Percentiles rank a stretch among this genome's conserved stretches.
These are phyloP conservation scores for Massarina eburnea DNA, from an alignment of 2,329 filamentous ascomycete species.

Conservation along the genomic window DNA sequence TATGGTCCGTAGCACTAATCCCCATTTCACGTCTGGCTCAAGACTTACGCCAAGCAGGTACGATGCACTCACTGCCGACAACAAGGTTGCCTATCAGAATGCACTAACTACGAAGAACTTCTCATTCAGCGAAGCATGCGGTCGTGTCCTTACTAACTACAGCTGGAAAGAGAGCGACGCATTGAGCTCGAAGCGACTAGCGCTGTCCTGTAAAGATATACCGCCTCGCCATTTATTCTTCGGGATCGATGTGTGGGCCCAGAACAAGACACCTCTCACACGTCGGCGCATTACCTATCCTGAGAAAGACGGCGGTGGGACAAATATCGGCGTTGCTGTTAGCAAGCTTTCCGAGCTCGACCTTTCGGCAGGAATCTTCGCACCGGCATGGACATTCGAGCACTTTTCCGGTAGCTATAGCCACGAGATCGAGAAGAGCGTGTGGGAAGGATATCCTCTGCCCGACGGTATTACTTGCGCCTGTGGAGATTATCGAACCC, in stretches of 20 bases:
- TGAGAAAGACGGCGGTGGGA: constrained; percentile 43
- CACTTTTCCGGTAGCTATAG: constrained; percentile 39
- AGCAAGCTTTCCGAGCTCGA: constrained; percentile 37
- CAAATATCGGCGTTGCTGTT: constrained; percentile 46
- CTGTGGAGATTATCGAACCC: constrained; percentile 28
- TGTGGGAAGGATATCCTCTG: constrained; percentile 41
- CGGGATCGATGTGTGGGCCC: constrained; percentile 52
- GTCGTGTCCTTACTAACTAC: constrained; percentile 50
- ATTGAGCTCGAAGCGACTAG: constrained; percentile 25
- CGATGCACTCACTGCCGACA: constrained; percentile 47
- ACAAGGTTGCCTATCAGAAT: constrained; percentile 50
- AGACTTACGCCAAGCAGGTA: constrained; percentile 38
- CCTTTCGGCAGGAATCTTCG: constrained; percentile 48
- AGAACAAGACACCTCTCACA: constrained; percentile 36
- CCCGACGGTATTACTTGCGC: constrained; percentile 32
- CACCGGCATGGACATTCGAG: constrained; percentile 51
- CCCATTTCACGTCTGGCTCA: not conserved
- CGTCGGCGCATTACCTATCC: constrained; percentile 43
- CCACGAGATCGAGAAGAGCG: constrained; percentile 28
- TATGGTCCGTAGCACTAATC: constrained; percentile 41
- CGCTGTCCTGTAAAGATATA: constrained; percentile 22
- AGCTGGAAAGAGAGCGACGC: constrained; percentile 42
- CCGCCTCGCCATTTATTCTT: constrained; percentile 38
- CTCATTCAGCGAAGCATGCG: constrained; percentile 41
- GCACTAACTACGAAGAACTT: constrained; percentile 44